Percentiles rank a stretch among this genome's conserved stretches.
These are phyloP conservation scores for Phenoliferia sp. DNA, from an alignment of 1,284 basidiomycete species.

Conservation along the genomic window DNA sequence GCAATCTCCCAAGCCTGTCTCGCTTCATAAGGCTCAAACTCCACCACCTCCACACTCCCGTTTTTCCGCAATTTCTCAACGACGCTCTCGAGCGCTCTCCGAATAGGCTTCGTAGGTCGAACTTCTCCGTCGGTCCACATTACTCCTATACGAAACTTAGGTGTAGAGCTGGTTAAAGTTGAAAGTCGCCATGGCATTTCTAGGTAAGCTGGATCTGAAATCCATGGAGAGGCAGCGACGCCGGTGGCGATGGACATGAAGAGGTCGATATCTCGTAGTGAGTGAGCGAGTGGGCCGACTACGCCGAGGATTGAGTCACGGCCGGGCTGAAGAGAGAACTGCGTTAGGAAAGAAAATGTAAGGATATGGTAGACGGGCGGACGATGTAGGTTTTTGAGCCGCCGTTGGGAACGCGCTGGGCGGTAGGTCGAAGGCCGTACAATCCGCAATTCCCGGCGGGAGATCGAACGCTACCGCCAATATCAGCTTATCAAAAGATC, in stretches of 20 bases:
- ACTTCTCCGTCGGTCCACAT: slow-evolving; percentile 45
- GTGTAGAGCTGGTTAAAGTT: slow-evolving; percentile 7
- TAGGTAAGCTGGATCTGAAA: slow-evolving; percentile 37
- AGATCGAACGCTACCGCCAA: slow-evolving; percentile 42
- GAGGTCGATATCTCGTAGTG: slow-evolving; percentile 40
- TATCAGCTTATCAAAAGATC: slow-evolving; percentile 34
- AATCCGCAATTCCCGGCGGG: slow-evolving; percentile 22
- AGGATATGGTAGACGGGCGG: background rate
- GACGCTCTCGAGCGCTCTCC: slow-evolving; percentile 39
- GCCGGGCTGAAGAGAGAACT: slow-evolving; percentile 11
- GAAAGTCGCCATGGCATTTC: slow-evolving; percentile 35
- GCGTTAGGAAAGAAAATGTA: background rate
- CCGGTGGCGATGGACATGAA: slow-evolving; percentile 39
- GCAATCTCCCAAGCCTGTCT: slow-evolving; percentile 37
- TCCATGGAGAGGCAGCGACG: slow-evolving; percentile 35
- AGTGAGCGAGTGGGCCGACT: slow-evolving; percentile 40
- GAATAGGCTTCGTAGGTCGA: slow-evolving; percentile 41
- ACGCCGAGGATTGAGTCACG: slow-evolving; percentile 39
- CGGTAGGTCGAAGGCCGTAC: slow-evolving; percentile 24
- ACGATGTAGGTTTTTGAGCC: slow-evolving; percentile 3
- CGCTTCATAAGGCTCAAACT: slow-evolving; percentile 30
- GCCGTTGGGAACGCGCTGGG: slow-evolving; percentile 22
- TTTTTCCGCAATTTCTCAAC: slow-evolving; percentile 33
- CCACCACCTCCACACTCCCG: slow-evolving; percentile 38
- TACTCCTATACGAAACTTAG: slow-evolving; percentile 40